Conservation (phyloP, 331 rosid species). For the Malus hybrid region DNA sequence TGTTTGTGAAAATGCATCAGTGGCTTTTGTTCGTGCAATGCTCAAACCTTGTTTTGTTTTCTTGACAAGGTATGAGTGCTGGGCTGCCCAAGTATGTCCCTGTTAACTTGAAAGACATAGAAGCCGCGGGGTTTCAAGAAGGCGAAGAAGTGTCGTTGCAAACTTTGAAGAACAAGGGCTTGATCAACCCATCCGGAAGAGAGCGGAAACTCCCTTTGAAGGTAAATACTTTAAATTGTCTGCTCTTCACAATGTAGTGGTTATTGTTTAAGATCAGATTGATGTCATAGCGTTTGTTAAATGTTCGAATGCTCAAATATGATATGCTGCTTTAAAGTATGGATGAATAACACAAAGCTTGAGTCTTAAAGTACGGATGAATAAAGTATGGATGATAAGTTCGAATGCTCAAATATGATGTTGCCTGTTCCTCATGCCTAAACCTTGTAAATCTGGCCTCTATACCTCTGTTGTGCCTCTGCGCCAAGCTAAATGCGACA, state of each 20-base stretch:
- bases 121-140: slow-evolving; percentile 68
- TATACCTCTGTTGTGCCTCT: neutral
- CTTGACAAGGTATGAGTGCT: slow-evolving; percentile 67
- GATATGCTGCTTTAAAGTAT: neutral
- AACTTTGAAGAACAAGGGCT: slow-evolving; percentile 62
- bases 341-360: neutral
- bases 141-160: slow-evolving; percentile 95
- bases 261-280: neutral
- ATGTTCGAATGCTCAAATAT: neutral
- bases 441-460: neutral
- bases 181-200: slow-evolving; percentile 94
- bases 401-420: no score
- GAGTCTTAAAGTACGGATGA: no score
- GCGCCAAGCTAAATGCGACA: neutral
- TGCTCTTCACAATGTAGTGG: neutral
- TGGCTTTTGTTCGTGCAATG: neutral
- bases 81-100: slow-evolving; percentile 88
- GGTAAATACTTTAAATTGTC: slow-evolving; percentile 33
- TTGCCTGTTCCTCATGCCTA: neutral
- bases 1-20: slow-evolving; percentile 1
- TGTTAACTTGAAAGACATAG: slow-evolving; percentile 81
- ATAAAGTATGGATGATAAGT: no score
- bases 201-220: slow-evolving; percentile 87
- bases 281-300: neutral
- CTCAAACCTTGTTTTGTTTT: neutral